A percentile compares a stretch with the other conserved stretches of the same genome.
These are phyloP conservation scores for Xylaria flabelliformis DNA, from an alignment of 495 filamentous ascomycete genomes.

Conservation along the genomic window DNA sequence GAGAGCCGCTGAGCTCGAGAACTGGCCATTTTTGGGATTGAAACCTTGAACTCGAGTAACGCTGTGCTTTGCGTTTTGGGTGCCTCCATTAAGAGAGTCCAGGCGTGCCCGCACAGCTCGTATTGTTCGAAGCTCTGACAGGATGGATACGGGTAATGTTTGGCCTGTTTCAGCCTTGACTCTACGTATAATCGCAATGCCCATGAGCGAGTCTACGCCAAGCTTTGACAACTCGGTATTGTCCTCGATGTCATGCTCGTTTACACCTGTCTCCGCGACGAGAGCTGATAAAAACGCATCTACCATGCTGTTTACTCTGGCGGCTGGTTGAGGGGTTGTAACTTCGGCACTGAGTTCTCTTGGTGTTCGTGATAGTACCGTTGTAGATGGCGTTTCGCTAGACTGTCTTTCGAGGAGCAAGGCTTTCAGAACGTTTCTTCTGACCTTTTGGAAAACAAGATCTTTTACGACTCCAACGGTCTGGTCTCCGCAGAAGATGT, in stretches of 20 bases:
- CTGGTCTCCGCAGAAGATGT: slow-evolving; percentile 56
- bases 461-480: slow-evolving; percentile 45
- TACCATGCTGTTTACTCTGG: slow-evolving; percentile 37
- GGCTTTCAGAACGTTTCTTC: slow-evolving; percentile 37
- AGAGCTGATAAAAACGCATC: slow-evolving; percentile 54
- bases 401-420: not conserved
- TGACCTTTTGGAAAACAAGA: slow-evolving; percentile 60
- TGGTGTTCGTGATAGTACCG: not conserved
- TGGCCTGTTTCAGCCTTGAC: slow-evolving; percentile 51
- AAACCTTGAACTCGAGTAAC: not conserved
- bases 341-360: not conserved
- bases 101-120: slow-evolving; percentile 22
- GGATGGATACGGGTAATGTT: slow-evolving; percentile 36
- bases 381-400: not conserved
- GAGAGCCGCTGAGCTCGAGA: not conserved
- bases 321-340: slow-evolving; percentile 4
- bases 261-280: slow-evolving; percentile 64
- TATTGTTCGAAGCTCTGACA: slow-evolving; percentile 34
- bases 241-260: slow-evolving; percentile 56
- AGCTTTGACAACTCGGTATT: slow-evolving; percentile 41
- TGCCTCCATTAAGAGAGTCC: not conserved
- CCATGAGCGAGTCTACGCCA: slow-evolving; percentile 56
- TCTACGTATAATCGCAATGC: slow-evolving; percentile 45
- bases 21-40: not conserved
- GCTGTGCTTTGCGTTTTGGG: not conserved